A percentile compares a stretch with the other conserved stretches of the same genome.
phyloP scores from a whole-genome alignment of 352 stramenopile species.

The Pythium plurisporium region DNA sequence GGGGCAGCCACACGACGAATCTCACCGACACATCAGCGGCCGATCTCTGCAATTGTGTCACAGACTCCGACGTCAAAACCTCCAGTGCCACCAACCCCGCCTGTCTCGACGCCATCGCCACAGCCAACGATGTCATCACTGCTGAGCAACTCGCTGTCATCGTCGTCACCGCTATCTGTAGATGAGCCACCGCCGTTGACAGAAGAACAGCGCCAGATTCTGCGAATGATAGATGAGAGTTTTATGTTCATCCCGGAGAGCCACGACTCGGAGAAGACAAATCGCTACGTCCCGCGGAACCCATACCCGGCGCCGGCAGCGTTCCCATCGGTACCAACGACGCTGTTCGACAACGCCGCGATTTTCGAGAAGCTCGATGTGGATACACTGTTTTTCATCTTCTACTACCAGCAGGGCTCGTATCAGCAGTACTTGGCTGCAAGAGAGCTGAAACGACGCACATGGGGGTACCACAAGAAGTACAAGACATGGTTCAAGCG shows the following conservation, averaged over 20 bases:
- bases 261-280: constrained; percentile 88
- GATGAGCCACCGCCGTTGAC: constrained; percentile 54
- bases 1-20: background rate
- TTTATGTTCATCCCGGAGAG: constrained; percentile 90
- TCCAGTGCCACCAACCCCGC: constrained; percentile 23
- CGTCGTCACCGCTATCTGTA: constrained; percentile 16
- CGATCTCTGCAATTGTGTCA: constrained; percentile 6
- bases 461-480: constrained; percentile 99
- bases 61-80: constrained; percentile 20
- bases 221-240: constrained; percentile 82
- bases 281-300: constrained; percentile 93
- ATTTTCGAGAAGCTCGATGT: constrained; percentile 98
- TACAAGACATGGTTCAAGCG: constrained; percentile 99
- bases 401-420: constrained; percentile 99
- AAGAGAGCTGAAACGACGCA: constrained; percentile 97
- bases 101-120: constrained; percentile 16
- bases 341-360: constrained; percentile 91
- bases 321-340: constrained; percentile 87
- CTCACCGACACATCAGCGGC: constrained; percentile 20
- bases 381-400: constrained; percentile 99
- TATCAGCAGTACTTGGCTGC: constrained; percentile 99
- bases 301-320: constrained; percentile 90
- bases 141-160: constrained; percentile 1
- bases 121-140: constrained; percentile 19
- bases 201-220: constrained; percentile 75